Evolutionary conservation across 495 filamentous ascomycete genomes (phyloP).

Genomic region (Podospora didyma): DNA sequence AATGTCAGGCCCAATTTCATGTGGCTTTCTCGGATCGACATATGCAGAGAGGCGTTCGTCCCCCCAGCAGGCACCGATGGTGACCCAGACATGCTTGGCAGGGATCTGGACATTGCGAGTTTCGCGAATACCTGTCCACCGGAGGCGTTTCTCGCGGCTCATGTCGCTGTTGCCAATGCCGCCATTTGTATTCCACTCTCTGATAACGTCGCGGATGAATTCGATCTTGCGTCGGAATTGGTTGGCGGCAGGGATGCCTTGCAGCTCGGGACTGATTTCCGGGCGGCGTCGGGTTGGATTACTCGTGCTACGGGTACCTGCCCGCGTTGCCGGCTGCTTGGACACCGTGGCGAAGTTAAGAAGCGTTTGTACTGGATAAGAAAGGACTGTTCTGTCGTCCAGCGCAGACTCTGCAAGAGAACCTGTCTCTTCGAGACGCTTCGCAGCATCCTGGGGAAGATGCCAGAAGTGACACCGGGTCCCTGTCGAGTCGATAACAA

Average conservation of each 20-base stretch:
- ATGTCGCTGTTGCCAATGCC: constrained; percentile 61
- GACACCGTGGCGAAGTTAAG: constrained; percentile 50
- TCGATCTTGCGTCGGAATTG: constrained; percentile 73
- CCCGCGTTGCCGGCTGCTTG: constrained; percentile 35
- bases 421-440: constrained; percentile 56
- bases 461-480: constrained; percentile 83
- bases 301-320: constrained; percentile 34
- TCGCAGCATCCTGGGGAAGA: constrained; percentile 65
- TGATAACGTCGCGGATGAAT: constrained; percentile 66
- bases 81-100: constrained; percentile 77
- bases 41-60: constrained; percentile 54
- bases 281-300: constrained; percentile 40
- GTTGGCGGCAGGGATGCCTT: constrained; percentile 67
- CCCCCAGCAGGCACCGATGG: constrained; percentile 70
- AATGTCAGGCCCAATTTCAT: constrained; percentile 44
- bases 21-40: constrained; percentile 48
- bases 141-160: constrained; percentile 47
- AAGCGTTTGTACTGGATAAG: constrained; percentile 56
- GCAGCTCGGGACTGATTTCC: constrained; percentile 55
- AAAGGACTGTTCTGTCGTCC: constrained; percentile 55
- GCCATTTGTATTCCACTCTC: constrained; percentile 67
- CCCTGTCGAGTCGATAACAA: constrained; percentile 71
- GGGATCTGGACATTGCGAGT: constrained; percentile 52
- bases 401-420: constrained; percentile 64
- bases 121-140: constrained; percentile 67